Evolutionary conservation across 2,329 filamentous ascomycete genomes (phyloP).

Genomic region (Chaetothyriales sp.): DNA sequence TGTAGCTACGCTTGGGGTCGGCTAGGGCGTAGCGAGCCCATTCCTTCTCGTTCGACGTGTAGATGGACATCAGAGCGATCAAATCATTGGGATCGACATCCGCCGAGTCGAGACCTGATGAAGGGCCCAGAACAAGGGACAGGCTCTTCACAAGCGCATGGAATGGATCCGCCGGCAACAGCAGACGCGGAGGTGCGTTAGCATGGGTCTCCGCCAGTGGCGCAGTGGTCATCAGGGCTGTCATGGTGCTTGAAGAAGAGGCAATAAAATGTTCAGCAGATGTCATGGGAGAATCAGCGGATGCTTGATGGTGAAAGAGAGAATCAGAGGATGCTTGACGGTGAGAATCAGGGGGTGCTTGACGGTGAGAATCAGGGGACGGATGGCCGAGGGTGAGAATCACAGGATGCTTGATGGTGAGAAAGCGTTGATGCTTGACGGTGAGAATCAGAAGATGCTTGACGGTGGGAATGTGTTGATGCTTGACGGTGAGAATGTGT

Average conservation of each 20-base stretch:
- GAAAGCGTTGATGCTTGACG: no score
- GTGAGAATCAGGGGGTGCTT: not conserved
- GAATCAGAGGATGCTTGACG: not conserved
- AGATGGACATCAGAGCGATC: slow-evolving; percentile 58
- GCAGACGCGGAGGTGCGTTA: not conserved
- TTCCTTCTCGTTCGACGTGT: slow-evolving; percentile 53
- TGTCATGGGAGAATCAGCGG: not conserved
- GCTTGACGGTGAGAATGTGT: not conserved
- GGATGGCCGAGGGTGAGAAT: no score
- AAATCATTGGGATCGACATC: slow-evolving; percentile 66
- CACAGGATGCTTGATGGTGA: not conserved
- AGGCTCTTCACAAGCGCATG: slow-evolving; percentile 53
- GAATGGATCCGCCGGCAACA: not conserved
- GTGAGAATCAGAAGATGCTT: not conserved
- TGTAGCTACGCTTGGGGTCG: slow-evolving; percentile 61
- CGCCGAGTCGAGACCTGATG: slow-evolving; percentile 66
- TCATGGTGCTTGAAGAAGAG: not conserved
- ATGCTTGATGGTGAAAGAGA: not conserved
- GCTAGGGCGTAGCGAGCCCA: slow-evolving; percentile 65
- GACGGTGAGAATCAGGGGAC: not conserved
- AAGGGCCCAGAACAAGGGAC: slow-evolving; percentile 61
- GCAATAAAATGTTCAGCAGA: not conserved
- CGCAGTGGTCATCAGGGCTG: not conserved
- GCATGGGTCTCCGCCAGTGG: not conserved
- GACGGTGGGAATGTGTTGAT: not conserved